Evolutionary conservation across 352 stramenopile species (phyloP).

Genomic region (Salisapilia sapeloensis): DNA sequence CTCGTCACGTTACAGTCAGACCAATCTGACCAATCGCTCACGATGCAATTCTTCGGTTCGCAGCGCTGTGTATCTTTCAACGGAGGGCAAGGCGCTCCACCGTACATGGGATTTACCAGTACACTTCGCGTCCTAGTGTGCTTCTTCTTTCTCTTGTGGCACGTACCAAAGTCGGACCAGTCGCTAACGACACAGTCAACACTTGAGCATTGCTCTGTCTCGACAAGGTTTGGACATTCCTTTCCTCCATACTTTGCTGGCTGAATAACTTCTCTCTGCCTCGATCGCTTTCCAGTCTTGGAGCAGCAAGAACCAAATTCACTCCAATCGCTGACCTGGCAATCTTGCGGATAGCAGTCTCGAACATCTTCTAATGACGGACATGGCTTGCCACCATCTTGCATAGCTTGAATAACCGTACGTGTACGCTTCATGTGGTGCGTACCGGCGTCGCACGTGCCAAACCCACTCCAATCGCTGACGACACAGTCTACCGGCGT

Average conservation of each 20-base stretch:
- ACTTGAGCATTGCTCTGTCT: conserved; percentile 18
- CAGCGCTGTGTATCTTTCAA: conserved; percentile 17
- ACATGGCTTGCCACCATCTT: conserved; percentile 31
- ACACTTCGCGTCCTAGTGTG: conserved; percentile 15
- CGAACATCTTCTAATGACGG: conserved; percentile 10
- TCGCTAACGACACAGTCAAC: conserved; percentile 21
- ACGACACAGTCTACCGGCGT: conserved; percentile 23
- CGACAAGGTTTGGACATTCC: conserved; percentile 11
- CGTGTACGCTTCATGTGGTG: conserved; percentile 25
- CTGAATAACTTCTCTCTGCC: conserved; percentile 12
- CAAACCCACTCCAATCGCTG: conserved; percentile 23
- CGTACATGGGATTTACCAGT: conserved; percentile 11
- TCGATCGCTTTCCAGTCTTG: conserved; percentile 15
- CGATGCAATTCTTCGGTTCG: conserved; percentile 2
- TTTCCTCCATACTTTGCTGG: conserved; percentile 15
- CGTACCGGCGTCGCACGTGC: conserved; percentile 14
- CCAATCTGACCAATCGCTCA: conserved; percentile 1
- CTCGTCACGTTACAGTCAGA: conserved; percentile 6
- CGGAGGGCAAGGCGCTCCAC: conserved; percentile 12
- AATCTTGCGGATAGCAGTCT: conserved; percentile 21
- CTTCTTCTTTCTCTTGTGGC: conserved; percentile 15
- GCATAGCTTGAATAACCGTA: conserved; percentile 13
- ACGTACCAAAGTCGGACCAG: conserved; percentile 23
- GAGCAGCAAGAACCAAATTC: conserved; percentile 20
- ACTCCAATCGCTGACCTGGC: conserved; percentile 28